Base-by-base conservation (phyloP, 345 rosid species). In the Noccaea caerulescens region DNA sequence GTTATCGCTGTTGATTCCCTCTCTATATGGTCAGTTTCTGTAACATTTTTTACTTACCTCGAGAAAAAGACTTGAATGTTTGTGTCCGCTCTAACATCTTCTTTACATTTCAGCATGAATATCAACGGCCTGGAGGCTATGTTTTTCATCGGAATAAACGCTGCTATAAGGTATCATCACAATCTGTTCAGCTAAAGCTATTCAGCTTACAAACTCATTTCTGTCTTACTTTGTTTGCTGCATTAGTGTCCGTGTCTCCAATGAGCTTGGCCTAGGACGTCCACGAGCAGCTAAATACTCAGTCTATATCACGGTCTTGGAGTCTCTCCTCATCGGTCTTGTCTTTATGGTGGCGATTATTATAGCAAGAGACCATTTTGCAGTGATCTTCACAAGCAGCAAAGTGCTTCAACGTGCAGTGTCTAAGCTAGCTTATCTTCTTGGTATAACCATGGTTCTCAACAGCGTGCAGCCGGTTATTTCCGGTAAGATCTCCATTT, bases 391-490 rank as follows among this genome's bases (percentile, higher is more conserved):
- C 82, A 90, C 96, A 1, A 84, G 36, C 77, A 86, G 87, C 80
- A 34, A 79, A 75, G 72, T 14, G 0, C 46, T 92, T 52, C 89
- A 80, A 70, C 66, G 3, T 0, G 87, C 93, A 0, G 90, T 81
- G 12, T 69, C 93, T 16, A 83, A 78, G 60, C 80, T 88, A 5
- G 91, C 96, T 9, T 80, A 69, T 67, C 85, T 88, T 38, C 96
- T 92, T 1, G 96, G 82, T 27, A 43, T 85, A 58, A 89, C 95
- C 68, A 92, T 90, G 92, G 85, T 90, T 76, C 84, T 88, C 11
- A 92, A 90, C 77, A 88, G 95, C 63, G 83, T 92, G 3, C 98
- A 92, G 74, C 96, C 95, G 1, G 95, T 92, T 14, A 73, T 92
- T 27, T 90, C 96, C 43, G 95, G 98, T 92, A 51, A 42, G 43